These are phyloP conservation scores for Iris macrosiphon DNA, from an alignment of 106 monocot genomes.

Conservation along the genomic window DNA sequence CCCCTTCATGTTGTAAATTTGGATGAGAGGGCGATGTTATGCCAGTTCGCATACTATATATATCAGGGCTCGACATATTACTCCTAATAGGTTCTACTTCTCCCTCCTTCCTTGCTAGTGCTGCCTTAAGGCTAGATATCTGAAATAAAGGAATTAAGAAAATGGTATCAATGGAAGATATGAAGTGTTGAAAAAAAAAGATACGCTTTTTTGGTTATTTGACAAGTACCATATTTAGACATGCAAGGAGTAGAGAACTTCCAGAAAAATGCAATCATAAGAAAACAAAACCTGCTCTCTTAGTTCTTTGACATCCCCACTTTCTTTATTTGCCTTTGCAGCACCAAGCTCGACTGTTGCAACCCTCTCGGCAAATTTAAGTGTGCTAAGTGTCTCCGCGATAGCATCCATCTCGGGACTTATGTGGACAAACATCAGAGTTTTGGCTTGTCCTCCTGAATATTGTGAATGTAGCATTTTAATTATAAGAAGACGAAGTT, in stretches of 20 bases:
- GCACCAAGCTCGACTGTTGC: constrained; percentile 89
- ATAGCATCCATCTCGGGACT: constrained; percentile 80
- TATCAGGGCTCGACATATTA: no score
- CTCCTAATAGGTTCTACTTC: constrained; percentile 22
- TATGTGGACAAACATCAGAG: constrained; percentile 97
- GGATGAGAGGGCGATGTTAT: no score
- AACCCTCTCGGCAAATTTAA: constrained; percentile 95
- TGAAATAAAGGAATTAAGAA: constrained; percentile 13
- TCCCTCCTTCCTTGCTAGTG: constrained; percentile 50
- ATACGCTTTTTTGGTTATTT: background rate
- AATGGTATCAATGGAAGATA: background rate
- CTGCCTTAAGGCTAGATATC: constrained; percentile 61
- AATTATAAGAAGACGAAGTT: constrained; percentile 1
- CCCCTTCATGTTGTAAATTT: no score
- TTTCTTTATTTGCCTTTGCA: constrained; percentile 72
- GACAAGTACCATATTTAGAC: no score
- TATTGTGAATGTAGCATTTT: background rate
- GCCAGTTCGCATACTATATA: no score
- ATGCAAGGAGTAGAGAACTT: no score
- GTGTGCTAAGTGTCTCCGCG: constrained; percentile 90
- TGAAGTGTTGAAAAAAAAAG: no score
- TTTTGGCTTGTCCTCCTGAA: constrained; percentile 97
- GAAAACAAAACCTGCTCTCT: constrained; percentile 73
- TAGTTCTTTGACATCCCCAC: constrained; percentile 71
- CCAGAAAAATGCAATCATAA: no score